Base-by-base conservation (phyloP, 495 filamentous ascomycete genomes). In the Pseudevernia furfuracea region DNA sequence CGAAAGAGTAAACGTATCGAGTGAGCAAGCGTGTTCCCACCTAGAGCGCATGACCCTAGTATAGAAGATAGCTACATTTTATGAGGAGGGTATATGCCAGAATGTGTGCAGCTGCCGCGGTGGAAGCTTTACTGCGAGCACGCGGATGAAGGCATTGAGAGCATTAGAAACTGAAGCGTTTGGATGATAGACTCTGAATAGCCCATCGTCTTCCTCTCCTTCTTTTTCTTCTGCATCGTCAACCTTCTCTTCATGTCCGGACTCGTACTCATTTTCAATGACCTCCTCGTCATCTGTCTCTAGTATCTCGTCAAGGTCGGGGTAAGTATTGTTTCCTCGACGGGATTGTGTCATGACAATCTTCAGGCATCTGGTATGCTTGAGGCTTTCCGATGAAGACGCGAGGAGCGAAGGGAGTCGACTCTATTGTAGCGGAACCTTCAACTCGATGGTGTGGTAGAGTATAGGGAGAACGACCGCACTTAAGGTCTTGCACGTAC, bases 131-230 rank as follows among this genome's bases (percentile, higher is more conserved):
- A 10, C 15, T 19, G 34, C 10, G 17, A 55, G 30, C 52, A 55
- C 30, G 7, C 52, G 52, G 30, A 55, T 55, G 17, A 55, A 55
- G 30, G 52, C 52, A 55, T 55, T 55, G 30, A 55, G 25, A 34
- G 52, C 25, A n/a, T 55, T 55, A 17, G 52, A 55, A 21, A 30
- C 52, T 55, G 30, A 55, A 21, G 5, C 2, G 15, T 36, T 1
- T 55, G 52, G 52, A 8, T 8, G 1, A n/a, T 55, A 55, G 17
- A 55, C 1, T 55, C 17, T 17, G 30, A 55, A 55, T 34, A 21
- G 0, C 17, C 52, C 9, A 17, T 53, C 14, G 8, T 30, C 17
- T 53, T 32, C 49, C 3, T 32, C 25, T 17, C 11, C 28, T 0
- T 53, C 46, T 0, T 28, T 11, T 4, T 52, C 46, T 0, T 28